Percentiles rank a stretch among this genome's conserved stretches.
phyloP scores from a whole-genome alignment of 176 grass and related monocot species.

The Stipa capillata region DNA sequence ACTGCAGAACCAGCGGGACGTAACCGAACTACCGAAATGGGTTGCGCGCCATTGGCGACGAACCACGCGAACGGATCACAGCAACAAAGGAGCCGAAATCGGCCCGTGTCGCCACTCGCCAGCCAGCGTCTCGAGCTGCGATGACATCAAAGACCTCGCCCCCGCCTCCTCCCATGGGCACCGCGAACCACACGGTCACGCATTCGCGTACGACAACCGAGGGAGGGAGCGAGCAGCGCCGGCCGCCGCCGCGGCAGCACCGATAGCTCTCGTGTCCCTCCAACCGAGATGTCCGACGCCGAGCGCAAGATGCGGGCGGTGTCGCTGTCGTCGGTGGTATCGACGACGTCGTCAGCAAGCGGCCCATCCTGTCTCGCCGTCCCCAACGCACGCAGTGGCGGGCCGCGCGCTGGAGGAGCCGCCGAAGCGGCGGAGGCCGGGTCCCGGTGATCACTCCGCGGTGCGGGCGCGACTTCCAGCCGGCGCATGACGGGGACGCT shows the following conservation, averaged over 20 bases:
- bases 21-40: background rate
- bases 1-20: background rate
- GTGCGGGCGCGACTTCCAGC: slow-evolving; percentile 24
- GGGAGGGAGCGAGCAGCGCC: slow-evolving; percentile 19
- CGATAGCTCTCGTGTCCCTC: slow-evolving; percentile 27
- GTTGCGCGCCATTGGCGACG: slow-evolving; percentile 12
- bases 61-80: slow-evolving; percentile 10
- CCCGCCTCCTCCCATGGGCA: slow-evolving; percentile 14
- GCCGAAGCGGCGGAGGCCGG: background rate
- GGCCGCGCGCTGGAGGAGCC: slow-evolving; percentile 37
- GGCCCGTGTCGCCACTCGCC: background rate
- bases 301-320: background rate
- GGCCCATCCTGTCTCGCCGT: background rate
- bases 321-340: background rate
- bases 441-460: slow-evolving; percentile 44
- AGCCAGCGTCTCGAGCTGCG: background rate
- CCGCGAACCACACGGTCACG: background rate
- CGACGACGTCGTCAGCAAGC: too few species aligned
- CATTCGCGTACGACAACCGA: too few species aligned
- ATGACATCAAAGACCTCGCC: slow-evolving; percentile 18
- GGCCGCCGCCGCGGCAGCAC: background rate
- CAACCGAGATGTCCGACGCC: slow-evolving; percentile 2
- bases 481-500: slow-evolving; percentile 52
- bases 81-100: too few species aligned
- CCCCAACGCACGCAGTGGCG: background rate